Percentiles rank a stretch among this genome's conserved stretches.
These are phyloP conservation scores for Calamus simplicifolius DNA, from an alignment of 176 grass and related monocot species.

Conservation along the genomic window DNA sequence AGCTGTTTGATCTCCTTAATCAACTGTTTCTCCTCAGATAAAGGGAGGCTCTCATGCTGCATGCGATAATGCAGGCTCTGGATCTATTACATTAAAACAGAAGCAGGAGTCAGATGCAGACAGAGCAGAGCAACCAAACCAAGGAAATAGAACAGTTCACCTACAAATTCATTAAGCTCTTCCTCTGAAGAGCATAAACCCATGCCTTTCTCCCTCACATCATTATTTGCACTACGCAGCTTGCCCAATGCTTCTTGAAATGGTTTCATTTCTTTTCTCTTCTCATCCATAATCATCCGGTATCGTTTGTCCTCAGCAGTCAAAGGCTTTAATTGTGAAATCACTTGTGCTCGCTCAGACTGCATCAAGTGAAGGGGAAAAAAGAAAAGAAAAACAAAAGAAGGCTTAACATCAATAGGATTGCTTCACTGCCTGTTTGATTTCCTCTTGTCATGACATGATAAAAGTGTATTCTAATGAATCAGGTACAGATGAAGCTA, in stretches of 20 bases:
- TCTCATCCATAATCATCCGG: conserved; percentile 54
- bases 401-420: no score
- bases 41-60: conserved; percentile 74
- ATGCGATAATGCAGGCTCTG: conserved; percentile 72
- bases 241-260: conserved; percentile 67
- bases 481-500: no score
- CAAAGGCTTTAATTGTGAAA: conserved; percentile 63
- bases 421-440: no score
- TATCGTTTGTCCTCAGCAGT: conserved; percentile 65
- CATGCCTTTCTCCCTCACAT: conserved; percentile 60
- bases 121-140: neutral
- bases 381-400: neutral
- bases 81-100: conserved; percentile 38
- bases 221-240: conserved; percentile 76
- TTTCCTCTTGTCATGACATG: no score
- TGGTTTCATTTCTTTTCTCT: conserved; percentile 71
- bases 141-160: conserved; percentile 4
- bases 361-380: conserved; percentile 16
- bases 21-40: conserved; percentile 78
- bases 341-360: conserved; percentile 54
- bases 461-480: no score
- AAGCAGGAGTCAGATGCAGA: neutral
- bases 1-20: conserved; percentile 86
- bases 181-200: conserved; percentile 90
- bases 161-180: conserved; percentile 78